phyloP scores from a whole-genome alignment of 495 filamentous ascomycete species.

The Trichoderma parareesei region DNA sequence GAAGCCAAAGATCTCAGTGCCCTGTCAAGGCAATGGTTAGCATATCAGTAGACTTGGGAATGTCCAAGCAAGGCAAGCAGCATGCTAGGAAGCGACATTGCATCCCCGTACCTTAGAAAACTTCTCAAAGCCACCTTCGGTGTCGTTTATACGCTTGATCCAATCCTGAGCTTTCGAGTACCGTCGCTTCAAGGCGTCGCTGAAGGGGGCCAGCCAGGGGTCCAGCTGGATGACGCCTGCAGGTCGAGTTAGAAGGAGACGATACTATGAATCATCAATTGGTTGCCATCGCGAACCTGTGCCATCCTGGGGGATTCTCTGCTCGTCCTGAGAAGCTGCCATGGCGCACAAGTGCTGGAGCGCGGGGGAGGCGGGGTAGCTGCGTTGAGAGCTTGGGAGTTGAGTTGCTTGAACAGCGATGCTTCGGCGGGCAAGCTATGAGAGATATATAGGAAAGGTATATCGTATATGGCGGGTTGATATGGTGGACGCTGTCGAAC shows the following conservation, averaged over 20 bases:
- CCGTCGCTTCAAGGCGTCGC: slow-evolving; percentile 64
- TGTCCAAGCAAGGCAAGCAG: background rate
- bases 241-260: slow-evolving; percentile 13
- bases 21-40: slow-evolving; percentile 36
- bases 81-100: background rate
- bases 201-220: slow-evolving; percentile 83
- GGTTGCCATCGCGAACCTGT: slow-evolving; percentile 28
- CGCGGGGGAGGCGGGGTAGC: background rate
- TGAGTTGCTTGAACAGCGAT: background rate
- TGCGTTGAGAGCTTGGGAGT: background rate
- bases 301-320: slow-evolving; percentile 36
- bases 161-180: slow-evolving; percentile 78
- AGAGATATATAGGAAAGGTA: background rate
- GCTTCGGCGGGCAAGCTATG: background rate
- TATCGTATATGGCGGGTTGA: background rate
- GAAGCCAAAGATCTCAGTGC: slow-evolving; percentile 79
- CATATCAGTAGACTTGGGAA: background rate
- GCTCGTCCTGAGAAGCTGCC: background rate
- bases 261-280: background rate
- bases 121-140: slow-evolving; percentile 84
- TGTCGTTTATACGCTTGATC: slow-evolving; percentile 72
- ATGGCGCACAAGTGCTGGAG: background rate
- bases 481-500: background rate
- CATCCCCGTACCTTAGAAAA: slow-evolving; percentile 65
- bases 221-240: slow-evolving; percentile 81